Conservation (phyloP, 352 stramenopile species). For the Phytopythium montanum region DNA sequence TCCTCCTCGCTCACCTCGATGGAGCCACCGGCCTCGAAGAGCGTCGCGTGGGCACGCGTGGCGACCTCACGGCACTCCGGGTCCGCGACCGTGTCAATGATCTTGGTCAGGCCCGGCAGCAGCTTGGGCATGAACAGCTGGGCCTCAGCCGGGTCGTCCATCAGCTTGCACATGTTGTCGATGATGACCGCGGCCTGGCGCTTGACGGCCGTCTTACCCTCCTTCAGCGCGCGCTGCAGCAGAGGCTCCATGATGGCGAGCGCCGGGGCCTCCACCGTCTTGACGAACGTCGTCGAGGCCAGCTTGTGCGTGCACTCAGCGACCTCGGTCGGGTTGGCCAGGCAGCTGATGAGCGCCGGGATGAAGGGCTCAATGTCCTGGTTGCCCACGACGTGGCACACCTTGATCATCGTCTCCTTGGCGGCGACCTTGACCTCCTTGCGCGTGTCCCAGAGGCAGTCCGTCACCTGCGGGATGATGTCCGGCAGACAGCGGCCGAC, state of each 20-base stretch:
- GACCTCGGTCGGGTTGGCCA: conserved; percentile 97
- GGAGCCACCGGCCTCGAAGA: conserved; percentile 93
- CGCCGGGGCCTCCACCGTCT: conserved; percentile 95
- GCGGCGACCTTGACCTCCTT: conserved; percentile 97
- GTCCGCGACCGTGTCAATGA: conserved; percentile 95
- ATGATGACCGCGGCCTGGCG: conserved; percentile 98
- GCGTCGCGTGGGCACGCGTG: conserved; percentile 90
- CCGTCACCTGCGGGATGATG: conserved; percentile 96
- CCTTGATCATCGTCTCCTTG: conserved; percentile 92
- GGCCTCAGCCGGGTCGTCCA: conserved; percentile 96
- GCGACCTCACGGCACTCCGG: conserved; percentile 96
- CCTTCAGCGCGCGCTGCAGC: conserved; percentile 93
- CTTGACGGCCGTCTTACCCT: conserved; percentile 96
- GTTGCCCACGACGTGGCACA: conserved; percentile 98
- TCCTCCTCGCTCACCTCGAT: conserved; percentile 90
- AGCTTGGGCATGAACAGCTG: conserved; percentile 98
- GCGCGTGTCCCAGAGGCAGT: conserved; percentile 99
- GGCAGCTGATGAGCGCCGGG: conserved; percentile 94
- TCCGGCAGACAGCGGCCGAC: conserved; percentile 94
- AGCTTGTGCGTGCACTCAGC: conserved; percentile 99
- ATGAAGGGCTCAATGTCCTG: conserved; percentile 99
- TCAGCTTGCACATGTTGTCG: conserved; percentile 99
- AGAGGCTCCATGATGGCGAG: conserved; percentile 98
- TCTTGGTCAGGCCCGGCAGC: conserved; percentile 95
- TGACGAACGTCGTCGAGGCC: conserved; percentile 98